Evolutionary conservation across 805 yeast species (phyloP).

Genomic region (Priceomyces castillae): DNA sequence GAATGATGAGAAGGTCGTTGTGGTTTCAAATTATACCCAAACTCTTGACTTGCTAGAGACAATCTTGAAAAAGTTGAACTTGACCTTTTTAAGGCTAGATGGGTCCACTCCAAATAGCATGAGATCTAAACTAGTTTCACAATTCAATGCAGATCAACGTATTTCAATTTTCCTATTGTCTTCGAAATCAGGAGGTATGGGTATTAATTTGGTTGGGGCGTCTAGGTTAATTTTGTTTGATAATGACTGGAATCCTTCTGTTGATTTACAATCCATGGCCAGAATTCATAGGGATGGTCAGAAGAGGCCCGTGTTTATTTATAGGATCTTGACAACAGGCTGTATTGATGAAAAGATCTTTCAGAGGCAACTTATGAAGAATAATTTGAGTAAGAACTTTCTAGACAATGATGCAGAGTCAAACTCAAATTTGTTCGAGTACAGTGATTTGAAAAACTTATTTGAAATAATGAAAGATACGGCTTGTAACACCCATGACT

Average conservation of each 20-base stretch:
- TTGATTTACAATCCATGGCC: constrained; percentile 93
- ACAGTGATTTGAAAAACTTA: constrained; percentile 67
- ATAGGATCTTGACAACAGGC: constrained; percentile 83
- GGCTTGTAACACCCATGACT: constrained; percentile 71
- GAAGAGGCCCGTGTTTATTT: constrained; percentile 68
- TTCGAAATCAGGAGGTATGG: constrained; percentile 92
- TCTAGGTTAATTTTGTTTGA: constrained; percentile 82
- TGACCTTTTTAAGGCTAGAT: constrained; percentile 66
- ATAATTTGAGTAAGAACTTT: constrained; percentile 72
- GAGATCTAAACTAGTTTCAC: constrained; percentile 63
- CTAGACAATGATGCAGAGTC: constrained; percentile 40
- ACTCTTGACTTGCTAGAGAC: constrained; percentile 75
- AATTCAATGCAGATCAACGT: constrained; percentile 54
- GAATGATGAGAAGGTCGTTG: constrained; percentile 67
- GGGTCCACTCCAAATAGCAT: constrained; percentile 74
- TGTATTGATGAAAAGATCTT: constrained; percentile 91
- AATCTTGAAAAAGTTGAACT: constrained; percentile 46
- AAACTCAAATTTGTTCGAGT: constrained; percentile 65
- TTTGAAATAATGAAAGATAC: constrained; percentile 57
- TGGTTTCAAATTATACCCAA: constrained; percentile 85
- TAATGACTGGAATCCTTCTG: constrained; percentile 96
- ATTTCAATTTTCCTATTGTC: constrained; percentile 72
- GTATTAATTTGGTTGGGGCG: constrained; percentile 87
- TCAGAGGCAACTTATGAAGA: constrained; percentile 86
- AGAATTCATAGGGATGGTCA: constrained; percentile 95